Base-by-base conservation (phyloP, 2,329 filamentous ascomycete species). In the Ophiocordyceps australis region DNA sequence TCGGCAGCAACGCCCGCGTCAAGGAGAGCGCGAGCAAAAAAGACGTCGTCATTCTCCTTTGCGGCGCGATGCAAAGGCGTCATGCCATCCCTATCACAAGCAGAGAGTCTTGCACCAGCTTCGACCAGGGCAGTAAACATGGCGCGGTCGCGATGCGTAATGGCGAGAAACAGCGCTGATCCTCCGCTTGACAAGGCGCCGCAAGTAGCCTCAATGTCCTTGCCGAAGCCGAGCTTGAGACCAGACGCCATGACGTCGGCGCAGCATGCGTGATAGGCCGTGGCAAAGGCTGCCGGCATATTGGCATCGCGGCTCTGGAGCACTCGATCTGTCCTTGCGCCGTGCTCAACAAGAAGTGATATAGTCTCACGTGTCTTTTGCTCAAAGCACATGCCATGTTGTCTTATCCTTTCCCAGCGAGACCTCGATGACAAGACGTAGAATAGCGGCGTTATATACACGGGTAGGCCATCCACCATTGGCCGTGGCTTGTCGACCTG, bases 81-180 rank as follows among this genome's bases (percentile, higher is more conserved):
- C n/a, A 19, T 25, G 11, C 24, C 24, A 14, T 25, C 16, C 10
- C 15, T 8, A 8, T 25, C 24, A 11, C 16, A 14, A 14, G 10
- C n/a, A 14, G 7, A 10, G n/a, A 19, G 16, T 8, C 17, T 25
- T 6, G 24, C 24, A 11, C 24, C 24, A 11, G 24, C 17, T 4
- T 20, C 24, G 7, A 25, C n/a, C 9, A 25, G 17, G 5, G 24
- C 24, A 9, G 10, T 12, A 8, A 25, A 17, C 24, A 25, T 25
- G 24, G 17, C 17, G 12, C 17, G 17, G 10, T 25, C 17, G 12
- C 17, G 17, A 11, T 25, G 24, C 11, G 16, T 25, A 13, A 25
- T 25, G 17, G 24, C 24, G 7, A 25, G 16, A 13, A 25, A 25
- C n/a, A 25, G n/a, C n/a, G 24, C 22, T 4, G 22, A 23, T 9